phyloP scores from a whole-genome alignment of 371 early-diverging fungal genomes.

The Entomophthora muscae region DNA sequence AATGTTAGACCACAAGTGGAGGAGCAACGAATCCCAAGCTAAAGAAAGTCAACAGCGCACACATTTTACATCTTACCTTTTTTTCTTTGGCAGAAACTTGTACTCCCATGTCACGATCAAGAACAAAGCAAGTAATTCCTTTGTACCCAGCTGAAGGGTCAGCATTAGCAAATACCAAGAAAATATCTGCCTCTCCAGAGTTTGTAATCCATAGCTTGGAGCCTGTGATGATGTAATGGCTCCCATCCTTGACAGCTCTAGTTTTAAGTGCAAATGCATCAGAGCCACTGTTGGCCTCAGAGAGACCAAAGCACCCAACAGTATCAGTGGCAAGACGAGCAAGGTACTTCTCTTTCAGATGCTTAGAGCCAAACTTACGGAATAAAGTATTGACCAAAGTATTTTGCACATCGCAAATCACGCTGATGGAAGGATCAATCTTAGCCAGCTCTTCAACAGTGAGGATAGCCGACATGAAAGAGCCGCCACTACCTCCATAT shows the following conservation, averaged over 20 bases:
- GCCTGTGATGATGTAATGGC: constrained; percentile 82
- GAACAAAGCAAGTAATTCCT: constrained; percentile 95
- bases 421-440: constrained; percentile 85
- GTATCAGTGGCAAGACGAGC: constrained; percentile 63
- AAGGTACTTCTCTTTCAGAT: constrained; percentile 67
- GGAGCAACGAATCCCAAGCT: constrained; percentile 91
- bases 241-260: constrained; percentile 72
- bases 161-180: constrained; percentile 94
- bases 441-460: constrained; percentile 91
- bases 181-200: constrained; percentile 83
- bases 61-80: too few species aligned
- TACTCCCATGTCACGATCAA: constrained; percentile 90
- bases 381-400: constrained; percentile 93
- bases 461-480: constrained; percentile 84
- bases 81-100: constrained; percentile 89
- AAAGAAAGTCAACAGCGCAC: too few species aligned
- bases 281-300: constrained; percentile 83
- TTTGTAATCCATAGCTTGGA: constrained; percentile 89
- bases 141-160: constrained; percentile 90
- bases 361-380: constrained; percentile 57
- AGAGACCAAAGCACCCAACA: constrained; percentile 89
- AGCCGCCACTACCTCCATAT: constrained; percentile 66
- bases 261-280: constrained; percentile 95
- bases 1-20: constrained; percentile 88
- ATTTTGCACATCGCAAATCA: constrained; percentile 94